Evolutionary conservation across 169 alveolate genomes (phyloP), one percentile per base, ranked within the genome.

Genomic region (Ichthyophthirius multifiliis): DNA sequence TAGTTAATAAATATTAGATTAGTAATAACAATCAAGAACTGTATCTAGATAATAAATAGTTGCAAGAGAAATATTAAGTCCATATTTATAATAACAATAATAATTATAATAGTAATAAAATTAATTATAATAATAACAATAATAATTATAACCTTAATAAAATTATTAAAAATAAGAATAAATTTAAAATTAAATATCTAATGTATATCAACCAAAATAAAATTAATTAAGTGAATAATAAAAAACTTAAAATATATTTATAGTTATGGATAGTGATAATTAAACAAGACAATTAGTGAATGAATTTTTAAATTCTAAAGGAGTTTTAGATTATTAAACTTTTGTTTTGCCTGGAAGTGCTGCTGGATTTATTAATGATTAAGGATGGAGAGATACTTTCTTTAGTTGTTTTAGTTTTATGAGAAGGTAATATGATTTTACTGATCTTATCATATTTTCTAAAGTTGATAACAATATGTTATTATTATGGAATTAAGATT

Each of bases 321-420:
- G 71, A 55, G 39, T 55, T 27, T 55, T 27, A 27, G 71, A 55
- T n/a, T 55, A 27, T 55, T 34, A 55, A 27, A 55, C 31, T 10
- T 55, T 55, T 55, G 31, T 34, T 55, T 18, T 55, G 4, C 71
- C 71, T 27, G 71, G 71, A 1, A 55, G 71, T 55, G 71, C 32
- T 55, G 71, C 71, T 20, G 71, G 71, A 1, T 7, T 55, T 3
- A 16, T 55, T 55, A 15, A 55, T 27, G 71, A 55, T 55, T 27
- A 55, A 27, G 71, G 71, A 4, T 55, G 71, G 71, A 55, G 71
- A 55, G 71, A 55, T 27, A 55, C 71, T 27, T 55, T 55, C 16
- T 15, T 55, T 16, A 55, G 71, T 27, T 55, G 71, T 18, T 55
- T 55, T 55, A 55, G 71, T 27, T 55, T 55, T 27, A 55, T 55